phyloP scores from a whole-genome alignment of 2,329 filamentous ascomycete genomes.

The Exophiala xenobiotica region DNA sequence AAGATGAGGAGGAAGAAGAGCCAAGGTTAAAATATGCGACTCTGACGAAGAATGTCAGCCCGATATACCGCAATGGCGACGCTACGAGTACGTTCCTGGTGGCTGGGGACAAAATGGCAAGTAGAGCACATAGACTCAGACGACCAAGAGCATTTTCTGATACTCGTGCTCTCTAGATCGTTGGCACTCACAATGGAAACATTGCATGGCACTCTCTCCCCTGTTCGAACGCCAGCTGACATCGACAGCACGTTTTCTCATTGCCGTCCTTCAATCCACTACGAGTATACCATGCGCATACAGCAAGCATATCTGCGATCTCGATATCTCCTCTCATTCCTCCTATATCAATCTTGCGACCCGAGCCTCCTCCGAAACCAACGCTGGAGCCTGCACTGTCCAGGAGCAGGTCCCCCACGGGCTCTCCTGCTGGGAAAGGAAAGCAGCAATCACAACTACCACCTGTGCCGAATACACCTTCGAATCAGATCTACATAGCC shows the following conservation, averaged over 20 bases:
- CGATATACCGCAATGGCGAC: conserved; percentile 91
- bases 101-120: conserved; percentile 93
- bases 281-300: conserved; percentile 87
- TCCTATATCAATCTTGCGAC: conserved; percentile 48
- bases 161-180: conserved; percentile 56
- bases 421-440: conserved; percentile 54
- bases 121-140: conserved; percentile 24
- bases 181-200: conserved; percentile 95
- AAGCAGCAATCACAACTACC: conserved; percentile 49
- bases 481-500: conserved; percentile 89
- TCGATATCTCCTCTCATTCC: conserved; percentile 86
- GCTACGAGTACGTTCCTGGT: conserved; percentile 88
- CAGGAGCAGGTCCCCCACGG: conserved; percentile 44
- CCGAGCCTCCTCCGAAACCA: conserved; percentile 34
- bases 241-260: conserved; percentile 73
- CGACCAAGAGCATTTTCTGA: not conserved
- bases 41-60: conserved; percentile 73
- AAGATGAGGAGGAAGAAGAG: conserved; percentile 77
- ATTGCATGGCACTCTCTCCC: conserved; percentile 62
- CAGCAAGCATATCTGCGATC: conserved; percentile 83
- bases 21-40: conserved; percentile 90
- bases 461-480: conserved; percentile 69
- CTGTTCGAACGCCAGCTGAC: conserved; percentile 32
- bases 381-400: conserved; percentile 35
- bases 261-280: conserved; percentile 78